Conservation (phyloP, 2,329 filamentous ascomycete species). For the Mollisiaceae sp. region DNA sequence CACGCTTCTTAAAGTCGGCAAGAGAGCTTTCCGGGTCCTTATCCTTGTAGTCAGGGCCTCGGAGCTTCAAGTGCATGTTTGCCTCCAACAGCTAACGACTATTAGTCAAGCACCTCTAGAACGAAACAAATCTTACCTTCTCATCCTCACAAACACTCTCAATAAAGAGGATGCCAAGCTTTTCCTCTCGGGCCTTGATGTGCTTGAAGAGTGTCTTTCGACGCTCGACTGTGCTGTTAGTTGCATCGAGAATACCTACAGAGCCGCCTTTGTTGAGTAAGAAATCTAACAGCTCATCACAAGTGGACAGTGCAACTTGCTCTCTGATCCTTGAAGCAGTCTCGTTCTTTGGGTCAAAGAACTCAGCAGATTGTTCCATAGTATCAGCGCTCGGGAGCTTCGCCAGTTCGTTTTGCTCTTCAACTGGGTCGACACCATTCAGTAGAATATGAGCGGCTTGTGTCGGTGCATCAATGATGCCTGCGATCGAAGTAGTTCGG, state of each 20-base stretch:
- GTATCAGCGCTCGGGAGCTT: constrained; percentile 48
- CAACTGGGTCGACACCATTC: constrained; percentile 50
- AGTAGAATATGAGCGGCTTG: constrained; percentile 63
- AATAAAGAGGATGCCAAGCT: constrained; percentile 90
- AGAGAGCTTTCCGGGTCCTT: constrained; percentile 88
- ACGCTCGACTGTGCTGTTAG: constrained; percentile 90
- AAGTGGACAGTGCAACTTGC: constrained; percentile 87
- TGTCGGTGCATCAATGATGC: constrained; percentile 46
- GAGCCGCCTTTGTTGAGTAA: constrained; percentile 81
- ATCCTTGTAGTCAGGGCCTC: constrained; percentile 92
- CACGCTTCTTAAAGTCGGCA: constrained; percentile 89
- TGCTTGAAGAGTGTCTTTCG: constrained; percentile 83
- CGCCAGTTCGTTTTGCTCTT: constrained; percentile 28
- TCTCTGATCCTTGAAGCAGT: constrained; percentile 83
- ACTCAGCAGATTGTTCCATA: constrained; percentile 88
- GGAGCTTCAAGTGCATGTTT: constrained; percentile 96
- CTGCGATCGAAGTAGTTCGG: constrained; percentile 28
- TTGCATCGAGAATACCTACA: constrained; percentile 95
- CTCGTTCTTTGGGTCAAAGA: constrained; percentile 91
- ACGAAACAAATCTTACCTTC: constrained; percentile 49
- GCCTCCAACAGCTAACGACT: constrained; percentile 73
- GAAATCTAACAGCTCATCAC: constrained; percentile 92
- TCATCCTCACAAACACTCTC: constrained; percentile 92
- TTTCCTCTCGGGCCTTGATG: constrained; percentile 82
- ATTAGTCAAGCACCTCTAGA: constrained; percentile 20